phyloP scores from a whole-genome alignment of 1,139 yeast genomes.

The Geotrichum bryndzae region DNA sequence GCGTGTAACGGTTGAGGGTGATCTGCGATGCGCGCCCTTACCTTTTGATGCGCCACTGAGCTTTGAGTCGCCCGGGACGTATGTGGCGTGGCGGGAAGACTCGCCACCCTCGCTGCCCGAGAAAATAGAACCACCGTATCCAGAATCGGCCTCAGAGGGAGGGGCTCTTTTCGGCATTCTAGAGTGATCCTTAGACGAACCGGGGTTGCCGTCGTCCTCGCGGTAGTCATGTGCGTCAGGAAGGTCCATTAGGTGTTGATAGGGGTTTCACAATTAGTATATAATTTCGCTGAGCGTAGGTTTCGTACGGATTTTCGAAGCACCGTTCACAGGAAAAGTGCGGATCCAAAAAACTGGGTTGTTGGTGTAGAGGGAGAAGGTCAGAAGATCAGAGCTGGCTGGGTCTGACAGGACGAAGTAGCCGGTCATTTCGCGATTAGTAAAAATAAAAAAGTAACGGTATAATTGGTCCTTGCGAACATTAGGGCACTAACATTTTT shows the following conservation, averaged over 20 bases:
- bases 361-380: background rate
- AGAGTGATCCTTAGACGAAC: constrained; percentile 18
- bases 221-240: background rate
- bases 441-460: background rate
- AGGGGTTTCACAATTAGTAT: constrained; percentile 2
- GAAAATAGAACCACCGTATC: constrained; percentile 25
- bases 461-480: background rate
- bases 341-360: background rate
- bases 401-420: background rate
- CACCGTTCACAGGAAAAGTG: background rate
- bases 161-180: background rate
- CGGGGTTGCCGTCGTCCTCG: constrained; percentile 13
- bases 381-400: background rate
- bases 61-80: constrained; percentile 13
- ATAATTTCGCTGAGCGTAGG: background rate
- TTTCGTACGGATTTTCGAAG: background rate
- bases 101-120: constrained; percentile 12
- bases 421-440: background rate
- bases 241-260: constrained; percentile 1
- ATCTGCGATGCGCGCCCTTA: constrained; percentile 21
- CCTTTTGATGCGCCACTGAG: background rate
- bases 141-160: constrained; percentile 23
- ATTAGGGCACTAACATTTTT: background rate
- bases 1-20: constrained; percentile 27
- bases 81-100: constrained; percentile 15